Evolutionary conservation across 2,329 filamentous ascomycete genomes (phyloP).

Genomic region (Pseudocercospora fijiensis): DNA sequence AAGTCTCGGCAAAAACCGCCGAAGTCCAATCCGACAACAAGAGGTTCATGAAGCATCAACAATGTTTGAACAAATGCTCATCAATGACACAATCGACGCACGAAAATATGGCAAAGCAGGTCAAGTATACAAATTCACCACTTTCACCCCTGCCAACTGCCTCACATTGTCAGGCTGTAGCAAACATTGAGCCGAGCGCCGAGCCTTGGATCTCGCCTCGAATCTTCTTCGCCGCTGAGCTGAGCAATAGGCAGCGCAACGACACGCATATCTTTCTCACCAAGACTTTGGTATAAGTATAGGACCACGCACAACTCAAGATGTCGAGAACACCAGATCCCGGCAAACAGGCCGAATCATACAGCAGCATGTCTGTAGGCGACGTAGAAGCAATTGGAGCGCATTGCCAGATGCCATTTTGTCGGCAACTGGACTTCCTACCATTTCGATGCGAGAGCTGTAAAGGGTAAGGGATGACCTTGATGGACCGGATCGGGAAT

Average conservation of each 20-base stretch:
- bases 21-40: neutral
- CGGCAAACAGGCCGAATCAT: conserved; percentile 45
- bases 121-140: neutral
- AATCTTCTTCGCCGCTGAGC: conserved; percentile 25
- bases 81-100: neutral
- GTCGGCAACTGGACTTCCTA: conserved; percentile 92
- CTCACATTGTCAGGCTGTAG: neutral
- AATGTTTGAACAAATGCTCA: neutral
- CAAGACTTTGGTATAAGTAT: neutral
- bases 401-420: conserved; percentile 89
- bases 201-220: conserved; percentile 14
- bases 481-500: neutral
- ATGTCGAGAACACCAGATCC: conserved; percentile 20
- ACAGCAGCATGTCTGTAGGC: conserved; percentile 69
- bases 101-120: neutral
- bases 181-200: conserved; percentile 6
- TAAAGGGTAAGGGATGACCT: conserved; percentile 47
- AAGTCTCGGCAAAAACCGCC: neutral
- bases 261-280: conserved; percentile 11
- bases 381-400: conserved; percentile 84
- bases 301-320: neutral
- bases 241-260: conserved; percentile 18
- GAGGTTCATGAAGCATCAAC: no score
- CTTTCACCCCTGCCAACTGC: neutral
- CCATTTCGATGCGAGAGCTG: conserved; percentile 94